Evolutionary conservation across 148 eudicot species (phyloP), one percentile per base, ranked within the genome.

Genomic region (Fagopyrum tataricum): DNA sequence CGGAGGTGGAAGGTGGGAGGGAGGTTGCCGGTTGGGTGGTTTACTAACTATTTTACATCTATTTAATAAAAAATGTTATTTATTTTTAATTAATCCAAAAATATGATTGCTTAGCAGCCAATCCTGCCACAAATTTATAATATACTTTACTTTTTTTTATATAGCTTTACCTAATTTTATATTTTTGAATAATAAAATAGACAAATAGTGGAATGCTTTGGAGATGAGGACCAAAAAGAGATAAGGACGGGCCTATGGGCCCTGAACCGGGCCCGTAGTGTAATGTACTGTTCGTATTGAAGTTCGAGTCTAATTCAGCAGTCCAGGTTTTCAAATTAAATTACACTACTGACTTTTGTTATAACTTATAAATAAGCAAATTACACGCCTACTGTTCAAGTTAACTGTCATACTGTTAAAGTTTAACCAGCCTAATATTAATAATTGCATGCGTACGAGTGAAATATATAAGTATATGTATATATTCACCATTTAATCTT

Each of bases 11-110:
- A 59, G 49, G 49, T 46, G 49, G 49, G 13, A 13, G 49, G 49
- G 13, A 46, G 49, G 66, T 59, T 59, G 66, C 66, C 66, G 66
- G 66, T 58, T 58, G 39, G 66, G 66, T 58, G 66, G 66, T 59
- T 59, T 59, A 59, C 66, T 59, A 59, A 59, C 66, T 2, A 8
- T 4, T 59, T 24, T 59, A 31, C 66, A 23, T 10, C 39, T 13
- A 59, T 14, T 23, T 59, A 24, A 59, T 23, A 58, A 24, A 12
- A 20, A 24, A 59, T 3, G 4, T 56, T 18, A 58, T 58, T 23
- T 23, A 23, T 21, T 24, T 18, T 31, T 31, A 31, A 31, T 31
- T 59, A 10, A 10, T 0, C 11, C 31, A 58, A 24, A 55, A 53
- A 20, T 20, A 10, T n/a, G 24, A 18, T 55, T 55, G 37, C 37